Conservation (phyloP, 805 yeast species). For the Ogataea trehaloabstinens region DNA sequence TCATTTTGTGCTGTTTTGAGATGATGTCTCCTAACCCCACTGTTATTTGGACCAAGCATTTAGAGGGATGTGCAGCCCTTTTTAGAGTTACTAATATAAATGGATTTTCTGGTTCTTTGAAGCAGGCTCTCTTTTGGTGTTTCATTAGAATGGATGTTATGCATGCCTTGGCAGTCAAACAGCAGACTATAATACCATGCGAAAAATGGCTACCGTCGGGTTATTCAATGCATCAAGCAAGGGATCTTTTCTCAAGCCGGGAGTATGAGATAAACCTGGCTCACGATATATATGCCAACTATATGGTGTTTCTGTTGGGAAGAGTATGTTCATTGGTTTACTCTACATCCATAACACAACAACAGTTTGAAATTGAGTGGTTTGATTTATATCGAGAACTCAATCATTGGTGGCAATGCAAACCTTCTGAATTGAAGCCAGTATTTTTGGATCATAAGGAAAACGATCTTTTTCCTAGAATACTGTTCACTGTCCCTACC, state of each 20-base stretch:
- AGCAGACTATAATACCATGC: conserved; percentile 35
- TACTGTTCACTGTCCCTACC: conserved; percentile 38
- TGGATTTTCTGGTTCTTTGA: conserved; percentile 36
- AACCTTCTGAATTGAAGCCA: conserved; percentile 35
- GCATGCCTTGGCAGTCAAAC: conserved; percentile 39
- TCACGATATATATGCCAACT: conserved; percentile 38
- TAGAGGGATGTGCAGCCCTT: conserved; percentile 41
- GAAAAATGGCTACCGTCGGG: conserved; percentile 36
- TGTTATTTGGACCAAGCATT: conserved; percentile 38
- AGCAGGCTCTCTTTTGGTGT: conserved; percentile 41
- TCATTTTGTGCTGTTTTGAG: conserved; percentile 35
- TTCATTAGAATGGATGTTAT: conserved; percentile 43
- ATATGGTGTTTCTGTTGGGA: conserved; percentile 37
- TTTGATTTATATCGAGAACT: conserved; percentile 37
- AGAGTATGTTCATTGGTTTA: conserved; percentile 35
- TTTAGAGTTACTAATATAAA: conserved; percentile 36
- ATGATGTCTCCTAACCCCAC: conserved; percentile 41
- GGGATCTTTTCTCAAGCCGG: conserved; percentile 20
- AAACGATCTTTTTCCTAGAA: conserved; percentile 35
- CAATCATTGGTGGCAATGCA: conserved; percentile 32
- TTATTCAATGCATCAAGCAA: conserved; percentile 19
- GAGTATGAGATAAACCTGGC: conserved; percentile 13
- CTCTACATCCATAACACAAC: conserved; percentile 11
- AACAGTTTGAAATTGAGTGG: conserved; percentile 37
- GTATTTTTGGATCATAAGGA: conserved; percentile 23